phyloP scores from a whole-genome alignment of 805 yeast species.

The Cyberlindnera japonica region DNA sequence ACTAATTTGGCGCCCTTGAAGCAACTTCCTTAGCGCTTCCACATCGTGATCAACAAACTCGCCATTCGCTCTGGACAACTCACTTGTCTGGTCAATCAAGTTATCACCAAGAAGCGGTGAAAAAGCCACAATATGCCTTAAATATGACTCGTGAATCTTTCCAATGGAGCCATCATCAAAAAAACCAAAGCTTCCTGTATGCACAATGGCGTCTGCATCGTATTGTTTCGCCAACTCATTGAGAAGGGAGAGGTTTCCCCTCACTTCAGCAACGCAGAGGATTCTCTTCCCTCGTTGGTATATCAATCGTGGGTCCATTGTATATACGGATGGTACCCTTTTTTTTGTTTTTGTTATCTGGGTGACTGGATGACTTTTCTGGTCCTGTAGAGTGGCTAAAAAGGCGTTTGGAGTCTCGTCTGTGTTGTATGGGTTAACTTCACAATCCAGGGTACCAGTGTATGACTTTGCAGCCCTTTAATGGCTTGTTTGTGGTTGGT shows the following conservation, averaged over 20 bases:
- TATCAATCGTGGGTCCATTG: constrained; percentile 22
- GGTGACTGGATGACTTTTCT: not conserved
- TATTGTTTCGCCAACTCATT: constrained; percentile 46
- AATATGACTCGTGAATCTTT: constrained; percentile 51
- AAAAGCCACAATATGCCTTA: constrained; percentile 64
- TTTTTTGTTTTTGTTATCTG: not conserved
- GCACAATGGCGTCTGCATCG: constrained; percentile 52
- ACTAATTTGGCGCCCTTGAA: constrained; percentile 40
- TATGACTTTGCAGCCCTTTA: too few relatives aligned
- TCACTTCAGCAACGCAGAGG: constrained; percentile 51
- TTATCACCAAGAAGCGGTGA: constrained; percentile 52
- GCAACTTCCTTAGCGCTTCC: constrained; percentile 31
- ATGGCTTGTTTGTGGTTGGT: too few relatives aligned
- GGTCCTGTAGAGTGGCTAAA: too few relatives aligned
- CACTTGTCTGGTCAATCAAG: constrained; percentile 47
- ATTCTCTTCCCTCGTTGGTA: constrained; percentile 34
- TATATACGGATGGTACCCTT: not conserved
- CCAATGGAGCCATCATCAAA: constrained; percentile 55
- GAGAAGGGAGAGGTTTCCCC: constrained; percentile 49
- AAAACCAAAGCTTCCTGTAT: constrained; percentile 80
- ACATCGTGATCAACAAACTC: constrained; percentile 37
- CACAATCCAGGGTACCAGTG: too few relatives aligned
- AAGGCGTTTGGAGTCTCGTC: not conserved
- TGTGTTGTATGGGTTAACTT: not conserved
- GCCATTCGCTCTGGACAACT: constrained; percentile 44